Conservation (phyloP, 257 asterid species). For the Scutellaria galericulata region DNA sequence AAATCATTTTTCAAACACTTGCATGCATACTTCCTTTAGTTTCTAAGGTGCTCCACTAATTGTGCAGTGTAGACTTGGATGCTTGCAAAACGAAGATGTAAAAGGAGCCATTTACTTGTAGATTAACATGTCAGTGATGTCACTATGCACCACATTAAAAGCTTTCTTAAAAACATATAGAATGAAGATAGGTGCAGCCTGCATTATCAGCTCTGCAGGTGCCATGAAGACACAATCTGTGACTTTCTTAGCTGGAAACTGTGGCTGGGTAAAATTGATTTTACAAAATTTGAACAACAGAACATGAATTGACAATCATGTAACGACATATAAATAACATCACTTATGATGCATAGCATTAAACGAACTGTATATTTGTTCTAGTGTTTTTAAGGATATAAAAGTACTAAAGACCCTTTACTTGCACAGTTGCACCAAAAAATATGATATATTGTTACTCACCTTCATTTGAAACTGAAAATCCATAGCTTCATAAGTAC, state of each 20-base stretch:
- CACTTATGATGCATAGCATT: slow-evolving; percentile 10
- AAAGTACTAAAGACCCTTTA: neutral
- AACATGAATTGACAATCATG: neutral
- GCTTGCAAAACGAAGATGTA: neutral
- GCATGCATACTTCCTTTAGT: too few species aligned
- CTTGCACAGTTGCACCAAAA: slow-evolving; percentile 27
- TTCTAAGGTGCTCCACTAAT: neutral
- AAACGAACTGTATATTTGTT: neutral
- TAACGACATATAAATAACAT: too few species aligned
- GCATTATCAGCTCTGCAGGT: slow-evolving; percentile 29
- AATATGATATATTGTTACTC: neutral
- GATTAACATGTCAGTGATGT: neutral
- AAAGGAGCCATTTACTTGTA: neutral
- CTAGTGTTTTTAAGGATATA: neutral
- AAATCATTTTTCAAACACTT: too few species aligned
- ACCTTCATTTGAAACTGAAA: neutral
- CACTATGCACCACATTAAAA: slow-evolving; percentile 10
- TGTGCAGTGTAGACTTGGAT: slow-evolving; percentile 23
- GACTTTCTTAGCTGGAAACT: slow-evolving; percentile 5
- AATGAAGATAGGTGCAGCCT: neutral
- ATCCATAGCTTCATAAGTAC: slow-evolving; percentile 4
- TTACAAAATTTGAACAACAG: neutral
- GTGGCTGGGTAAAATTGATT: neutral
- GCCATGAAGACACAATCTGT: neutral
- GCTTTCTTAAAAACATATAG: neutral